Base-by-base conservation (phyloP, 495 filamentous ascomycete species). In the Aspergillus conjunctus region DNA sequence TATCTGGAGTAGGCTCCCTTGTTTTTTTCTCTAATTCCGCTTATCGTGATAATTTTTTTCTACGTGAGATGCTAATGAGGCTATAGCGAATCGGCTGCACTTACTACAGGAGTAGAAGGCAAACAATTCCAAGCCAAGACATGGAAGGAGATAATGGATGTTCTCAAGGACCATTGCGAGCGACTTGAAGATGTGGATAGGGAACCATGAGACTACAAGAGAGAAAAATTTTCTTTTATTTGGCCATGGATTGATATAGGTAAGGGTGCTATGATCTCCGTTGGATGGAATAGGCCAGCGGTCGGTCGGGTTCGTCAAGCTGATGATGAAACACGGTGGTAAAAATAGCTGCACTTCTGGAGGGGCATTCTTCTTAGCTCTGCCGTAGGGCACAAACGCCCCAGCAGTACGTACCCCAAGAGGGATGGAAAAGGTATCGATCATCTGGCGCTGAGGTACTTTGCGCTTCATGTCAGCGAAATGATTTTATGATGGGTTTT, bases 1-100 rank as follows among this genome's bases (percentile, higher is more conserved):
- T 77, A 78, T 63, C 59, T 79, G 1, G 75, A 78, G 77, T 80
- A 72, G 62, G 77, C 65, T 17, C 44, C 12, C 34, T 21, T 33
- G 12, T 15, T 20, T 56, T 58, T 12, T 12, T 33, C 39, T 49
- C 30, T 32, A 30, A 15, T 49, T 15, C 44, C 55, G 51, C 62
- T 66, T 49, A 61, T 34, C 1, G 9, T 54, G 17, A 12, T 32
- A 18, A 2, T 45, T 17, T 7, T 26, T 14, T 7, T 20, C 34
- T 20, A 51, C 45, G 20, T 11, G 6, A 21, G 17, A 45, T 44
- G 22, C 57, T 66, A 53, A 66, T 33, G 34, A 34, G 15, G 55
- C 31, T 15, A 22, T 39, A 80, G 76, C 61, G 77, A 78, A 66
- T 77, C 77, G 7, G 59, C 59, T 0, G 73, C 77, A 1, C 53